phyloP scores from a whole-genome alignment of 768 basidiomycete species.

The Termitomyces sp. region DNA sequence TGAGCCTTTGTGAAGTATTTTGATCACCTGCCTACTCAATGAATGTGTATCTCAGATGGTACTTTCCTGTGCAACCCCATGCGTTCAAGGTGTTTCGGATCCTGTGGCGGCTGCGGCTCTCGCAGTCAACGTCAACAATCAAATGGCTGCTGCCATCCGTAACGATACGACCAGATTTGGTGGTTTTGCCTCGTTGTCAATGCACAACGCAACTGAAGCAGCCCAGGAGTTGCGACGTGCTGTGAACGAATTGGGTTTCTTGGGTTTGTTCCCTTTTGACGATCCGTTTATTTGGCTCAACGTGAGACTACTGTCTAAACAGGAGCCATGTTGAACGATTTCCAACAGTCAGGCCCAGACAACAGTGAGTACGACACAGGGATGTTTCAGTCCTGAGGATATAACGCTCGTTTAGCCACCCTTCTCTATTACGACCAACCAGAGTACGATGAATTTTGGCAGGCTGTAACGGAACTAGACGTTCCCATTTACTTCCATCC shows the following conservation, averaged over 20 bases:
- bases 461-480: conserved; percentile 29
- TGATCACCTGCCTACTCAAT: not conserved
- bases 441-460: conserved; percentile 33
- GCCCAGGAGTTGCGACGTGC: conserved; percentile 33
- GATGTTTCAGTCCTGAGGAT: not conserved
- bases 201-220: conserved; percentile 37
- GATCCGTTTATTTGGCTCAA: not conserved
- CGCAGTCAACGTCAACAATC: conserved; percentile 30
- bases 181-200: conserved; percentile 34
- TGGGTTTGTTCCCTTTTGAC: conserved; percentile 17
- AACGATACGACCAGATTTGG: conserved; percentile 36
- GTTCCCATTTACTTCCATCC: conserved; percentile 36
- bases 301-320: not conserved
- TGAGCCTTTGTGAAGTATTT: conserved; percentile 9
- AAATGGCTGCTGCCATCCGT: conserved; percentile 27
- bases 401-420: conserved; percentile 18
- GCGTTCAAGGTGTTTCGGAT: conserved; percentile 33
- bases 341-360: conserved; percentile 35
- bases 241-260: conserved; percentile 32
- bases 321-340: conserved; percentile 38
- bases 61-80: conserved; percentile 30
- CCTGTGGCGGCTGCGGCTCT: conserved; percentile 25
- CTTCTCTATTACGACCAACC: conserved; percentile 33
- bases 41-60: conserved; percentile 24
- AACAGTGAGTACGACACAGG: conserved; percentile 19